Percentiles rank a stretch among this genome's conserved stretches.
phyloP scores from a whole-genome alignment of 768 basidiomycete species.

The Scleroderma bovista region DNA sequence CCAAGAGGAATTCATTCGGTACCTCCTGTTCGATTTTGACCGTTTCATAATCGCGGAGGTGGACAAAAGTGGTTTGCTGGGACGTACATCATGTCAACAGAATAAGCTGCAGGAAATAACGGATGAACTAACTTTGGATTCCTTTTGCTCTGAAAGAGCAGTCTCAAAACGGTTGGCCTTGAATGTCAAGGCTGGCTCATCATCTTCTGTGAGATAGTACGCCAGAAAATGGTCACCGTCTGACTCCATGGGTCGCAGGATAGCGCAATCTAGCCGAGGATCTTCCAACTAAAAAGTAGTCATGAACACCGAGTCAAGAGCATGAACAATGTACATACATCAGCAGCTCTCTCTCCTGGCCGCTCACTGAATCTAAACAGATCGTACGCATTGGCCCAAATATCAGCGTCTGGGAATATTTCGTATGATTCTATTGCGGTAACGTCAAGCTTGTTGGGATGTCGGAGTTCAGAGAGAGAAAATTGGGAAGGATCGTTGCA shows the following conservation, averaged over 20 bases:
- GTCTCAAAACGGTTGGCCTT: conserved; percentile 48
- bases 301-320: not conserved
- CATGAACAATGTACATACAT: conserved; percentile 40
- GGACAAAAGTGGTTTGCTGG: conserved; percentile 67
- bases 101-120: not conserved
- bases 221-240: conserved; percentile 86
- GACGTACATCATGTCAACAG: not conserved
- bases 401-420: conserved; percentile 75
- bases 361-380: conserved; percentile 81
- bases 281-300: conserved; percentile 52
- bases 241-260: conserved; percentile 81
- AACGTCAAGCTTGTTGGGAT: conserved; percentile 75
- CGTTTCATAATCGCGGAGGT: conserved; percentile 81
- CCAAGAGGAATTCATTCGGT: conserved; percentile 76
- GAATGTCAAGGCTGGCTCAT: conserved; percentile 62
- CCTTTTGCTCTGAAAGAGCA: conserved; percentile 41
- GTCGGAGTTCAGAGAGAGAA: conserved; percentile 52
- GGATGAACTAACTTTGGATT: conserved; percentile 47
- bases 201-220: conserved; percentile 76
- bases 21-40: conserved; percentile 85
- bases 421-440: conserved; percentile 79
- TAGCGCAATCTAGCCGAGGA: conserved; percentile 78
- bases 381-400: conserved; percentile 90
- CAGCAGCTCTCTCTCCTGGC: conserved; percentile 70
- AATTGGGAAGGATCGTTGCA: conserved; percentile 49